Evolutionary conservation across 2,329 filamentous ascomycete genomes (phyloP).

Genomic region (Sporothrix phasma): DNA sequence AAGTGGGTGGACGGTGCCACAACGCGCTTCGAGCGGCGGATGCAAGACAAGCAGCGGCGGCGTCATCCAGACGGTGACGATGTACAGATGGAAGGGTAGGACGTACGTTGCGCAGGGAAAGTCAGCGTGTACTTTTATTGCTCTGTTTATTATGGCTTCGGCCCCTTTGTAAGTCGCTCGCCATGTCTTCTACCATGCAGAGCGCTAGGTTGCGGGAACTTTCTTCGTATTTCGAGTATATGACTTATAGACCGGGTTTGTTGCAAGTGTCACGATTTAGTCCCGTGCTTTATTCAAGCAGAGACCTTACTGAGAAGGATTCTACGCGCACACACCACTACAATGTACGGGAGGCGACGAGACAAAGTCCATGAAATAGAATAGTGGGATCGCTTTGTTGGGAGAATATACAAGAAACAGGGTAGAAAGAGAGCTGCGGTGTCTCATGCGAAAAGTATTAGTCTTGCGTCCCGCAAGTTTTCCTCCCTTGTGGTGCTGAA

Average conservation of each 20-base stretch:
- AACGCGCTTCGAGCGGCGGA: conserved; percentile 25
- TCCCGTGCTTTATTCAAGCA: neutral
- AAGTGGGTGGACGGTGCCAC: conserved; percentile 58
- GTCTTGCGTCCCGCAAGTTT: too few relatives aligned
- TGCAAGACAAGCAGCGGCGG: conserved; percentile 25
- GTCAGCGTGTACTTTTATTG: neutral
- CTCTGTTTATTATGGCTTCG: neutral
- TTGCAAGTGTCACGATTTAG: neutral
- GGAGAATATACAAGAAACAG: neutral
- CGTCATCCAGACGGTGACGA: conserved; percentile 21
- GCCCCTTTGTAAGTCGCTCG: neutral
- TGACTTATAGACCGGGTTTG: neutral
- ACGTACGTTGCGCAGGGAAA: neutral
- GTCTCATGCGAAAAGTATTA: neutral
- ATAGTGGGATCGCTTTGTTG: neutral
- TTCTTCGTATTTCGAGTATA: neutral
- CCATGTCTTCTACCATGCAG: neutral
- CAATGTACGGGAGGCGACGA: neutral
- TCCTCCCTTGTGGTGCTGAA: neutral
- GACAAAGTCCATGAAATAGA: neutral
- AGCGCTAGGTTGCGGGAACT: neutral
- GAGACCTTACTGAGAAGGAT: too few relatives aligned
- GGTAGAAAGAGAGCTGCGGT: neutral
- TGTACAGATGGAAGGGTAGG: conserved; percentile 24
- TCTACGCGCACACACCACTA: neutral